Percentiles rank a stretch among this genome's conserved stretches.
These are phyloP conservation scores for Penicillium sp. DNA, from an alignment of 2,329 filamentous ascomycete species.

Conservation along the genomic window DNA sequence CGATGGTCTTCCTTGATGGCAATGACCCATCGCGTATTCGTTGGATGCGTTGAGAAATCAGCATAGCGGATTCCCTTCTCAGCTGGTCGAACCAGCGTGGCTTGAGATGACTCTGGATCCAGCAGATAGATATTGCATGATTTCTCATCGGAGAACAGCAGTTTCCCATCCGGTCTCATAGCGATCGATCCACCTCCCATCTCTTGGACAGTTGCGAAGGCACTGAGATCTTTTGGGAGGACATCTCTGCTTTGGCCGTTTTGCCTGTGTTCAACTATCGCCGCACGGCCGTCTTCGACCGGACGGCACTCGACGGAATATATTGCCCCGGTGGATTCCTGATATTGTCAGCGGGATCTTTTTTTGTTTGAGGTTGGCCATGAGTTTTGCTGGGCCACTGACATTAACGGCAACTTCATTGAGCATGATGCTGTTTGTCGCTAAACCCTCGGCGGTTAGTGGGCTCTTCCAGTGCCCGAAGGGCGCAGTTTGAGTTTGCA, in stretches of 20 bases:
- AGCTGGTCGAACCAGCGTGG: conserved; percentile 27
- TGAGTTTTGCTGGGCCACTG: conserved; percentile 1
- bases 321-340: conserved; percentile 23
- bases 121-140: conserved; percentile 43
- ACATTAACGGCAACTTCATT: conserved; percentile 28
- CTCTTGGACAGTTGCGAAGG: conserved; percentile 46
- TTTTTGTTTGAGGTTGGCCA: neutral
- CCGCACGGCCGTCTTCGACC: conserved; percentile 37
- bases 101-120: conserved; percentile 32
- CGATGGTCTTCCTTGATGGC: conserved; percentile 51
- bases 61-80: conserved; percentile 31
- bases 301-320: conserved; percentile 35
- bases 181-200: conserved; percentile 48
- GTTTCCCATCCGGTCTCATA: conserved; percentile 32
- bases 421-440: conserved; percentile 29
- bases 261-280: conserved; percentile 40
- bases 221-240: conserved; percentile 42
- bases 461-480: conserved; percentile 39
- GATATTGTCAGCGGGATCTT: neutral
- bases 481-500: conserved; percentile 13
- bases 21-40: conserved; percentile 39
- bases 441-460: conserved; percentile 32
- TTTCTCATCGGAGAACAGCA: conserved; percentile 45
- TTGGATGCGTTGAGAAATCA: conserved; percentile 43
- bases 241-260: conserved; percentile 34